Evolutionary conservation across 306 rosid species (phyloP), one percentile per base, ranked within the genome.

Genomic region (Arachis hypogaea): DNA sequence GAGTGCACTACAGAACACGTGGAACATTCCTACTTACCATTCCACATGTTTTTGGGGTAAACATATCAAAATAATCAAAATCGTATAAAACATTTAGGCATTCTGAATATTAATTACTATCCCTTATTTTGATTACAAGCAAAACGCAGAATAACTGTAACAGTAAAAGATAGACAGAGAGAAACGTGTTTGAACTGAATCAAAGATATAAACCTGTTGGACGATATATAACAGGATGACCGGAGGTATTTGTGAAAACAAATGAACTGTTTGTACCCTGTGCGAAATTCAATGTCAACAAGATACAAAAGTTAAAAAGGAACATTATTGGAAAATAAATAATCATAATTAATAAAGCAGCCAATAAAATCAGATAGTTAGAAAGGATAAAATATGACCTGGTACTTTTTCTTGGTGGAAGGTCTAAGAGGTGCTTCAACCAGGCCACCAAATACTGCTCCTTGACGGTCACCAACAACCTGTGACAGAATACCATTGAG

Each of bases 401-500:
- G 94, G 78, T 93, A 93, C 82, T 84, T 91, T 83, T 77, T 89
- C 84, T 86, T 91, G 79, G 62, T 85, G 54, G 90, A 84, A 18
- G 97, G 89, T 75, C 55, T 87, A 61, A 89, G 83, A 40, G 98
- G 98, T 77, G 98, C 97, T 84, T 93, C 98, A 77, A 93, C 87
- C 84, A 93, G 73, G 76, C 96, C 91, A 30, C 97, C 98, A 88
- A 93, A 93, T 44, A 92, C 96, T 41, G 93, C 96, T 74, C 97
- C 98, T 82, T 84, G 81, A 68, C 83, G 86, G 72, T 93, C 98
- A 62, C 98, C 94, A 71, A 91, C 94, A 82, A 91, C 94, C 98
- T 93, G 82, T 70, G 81, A 80, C 64, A 66, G 43, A 73, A 73
- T 42, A 73, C 56, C 30, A 55, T 43, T 71, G 36, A 83, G 74